These are phyloP conservation scores for Leishmania braziliensis DNA, from an alignment of 208 protist species.

Conservation along the genomic window DNA sequence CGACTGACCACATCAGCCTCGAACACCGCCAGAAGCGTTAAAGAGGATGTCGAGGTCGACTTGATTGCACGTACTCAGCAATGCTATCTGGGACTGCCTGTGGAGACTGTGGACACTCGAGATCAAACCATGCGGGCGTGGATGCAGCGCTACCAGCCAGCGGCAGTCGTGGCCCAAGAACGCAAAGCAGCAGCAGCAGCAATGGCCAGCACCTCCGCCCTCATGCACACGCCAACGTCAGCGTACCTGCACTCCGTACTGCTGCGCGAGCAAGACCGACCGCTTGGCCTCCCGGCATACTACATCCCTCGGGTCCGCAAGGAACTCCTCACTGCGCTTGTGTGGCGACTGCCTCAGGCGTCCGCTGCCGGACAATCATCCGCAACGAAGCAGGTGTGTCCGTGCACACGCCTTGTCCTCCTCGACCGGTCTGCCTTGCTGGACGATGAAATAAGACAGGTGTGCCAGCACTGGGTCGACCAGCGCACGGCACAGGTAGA, in stretches of 20 bases:
- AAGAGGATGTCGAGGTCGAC: neutral
- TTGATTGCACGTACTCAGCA: constrained; percentile 15
- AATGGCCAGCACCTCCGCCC: constrained; percentile 7
- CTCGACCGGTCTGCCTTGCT: constrained; percentile 8
- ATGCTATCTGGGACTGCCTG: constrained; percentile 9
- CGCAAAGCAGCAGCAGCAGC: constrained; percentile 4
- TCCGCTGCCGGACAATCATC: too few relatives aligned
- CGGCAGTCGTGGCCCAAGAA: constrained; percentile 8
- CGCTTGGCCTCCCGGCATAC: constrained; percentile 27
- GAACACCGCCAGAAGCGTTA: neutral
- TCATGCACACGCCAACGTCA: constrained; percentile 29
- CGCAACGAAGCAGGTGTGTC: neutral
- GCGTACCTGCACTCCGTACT: constrained; percentile 26
- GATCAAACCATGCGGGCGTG: constrained; percentile 19
- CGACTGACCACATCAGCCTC: neutral
- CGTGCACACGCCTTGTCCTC: constrained; percentile 16
- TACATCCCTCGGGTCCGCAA: constrained; percentile 23
- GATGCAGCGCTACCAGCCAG: constrained; percentile 30
- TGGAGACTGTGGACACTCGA: constrained; percentile 21
- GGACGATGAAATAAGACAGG: constrained; percentile 11
- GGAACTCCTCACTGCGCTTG: constrained; percentile 19
- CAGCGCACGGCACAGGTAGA: constrained; percentile 15
- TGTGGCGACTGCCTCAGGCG: constrained; percentile 13
- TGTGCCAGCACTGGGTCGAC: constrained; percentile 25
- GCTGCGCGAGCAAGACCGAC: constrained; percentile 18